Conservation (phyloP, 2,329 filamentous ascomycete genomes). For the Botryotinia narcissicola region DNA sequence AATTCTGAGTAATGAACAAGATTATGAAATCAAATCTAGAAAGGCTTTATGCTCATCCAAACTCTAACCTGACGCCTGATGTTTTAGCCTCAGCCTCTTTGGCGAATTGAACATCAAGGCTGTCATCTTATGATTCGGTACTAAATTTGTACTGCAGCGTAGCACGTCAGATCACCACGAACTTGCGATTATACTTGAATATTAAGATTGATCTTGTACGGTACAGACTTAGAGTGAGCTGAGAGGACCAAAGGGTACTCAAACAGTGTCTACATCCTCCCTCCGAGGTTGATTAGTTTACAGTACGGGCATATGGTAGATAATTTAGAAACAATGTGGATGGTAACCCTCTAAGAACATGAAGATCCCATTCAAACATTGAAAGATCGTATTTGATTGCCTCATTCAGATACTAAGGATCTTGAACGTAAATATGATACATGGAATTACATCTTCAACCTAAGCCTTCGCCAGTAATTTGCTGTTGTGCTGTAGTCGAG, state of each 20-base stretch:
- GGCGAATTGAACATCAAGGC: not conserved
- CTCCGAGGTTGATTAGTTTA: not conserved
- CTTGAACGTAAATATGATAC: not conserved
- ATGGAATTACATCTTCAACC: not conserved
- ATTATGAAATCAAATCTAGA: not conserved
- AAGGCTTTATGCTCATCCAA: not conserved
- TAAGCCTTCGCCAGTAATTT: slow-evolving; percentile 24
- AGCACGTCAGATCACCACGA: not conserved
- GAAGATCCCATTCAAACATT: not conserved
- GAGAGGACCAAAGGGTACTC: not conserved
- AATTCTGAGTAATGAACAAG: not conserved
- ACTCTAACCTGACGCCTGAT: not conserved
- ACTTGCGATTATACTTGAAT: not conserved
- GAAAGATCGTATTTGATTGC: not conserved
- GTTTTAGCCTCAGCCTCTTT: not conserved
- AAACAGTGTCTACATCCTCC: not conserved
- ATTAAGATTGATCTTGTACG: not conserved
- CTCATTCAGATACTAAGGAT: not conserved
- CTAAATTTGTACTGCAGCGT: not conserved
- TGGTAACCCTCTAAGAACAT: not conserved
- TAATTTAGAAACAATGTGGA: not conserved
- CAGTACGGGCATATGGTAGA: not conserved
- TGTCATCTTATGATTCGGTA: not conserved
- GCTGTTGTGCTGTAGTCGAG: slow-evolving; percentile 23
- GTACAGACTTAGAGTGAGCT: not conserved